Conservation (phyloP, 2,329 filamentous ascomycete species). For the Cladorrhinum sp. region DNA sequence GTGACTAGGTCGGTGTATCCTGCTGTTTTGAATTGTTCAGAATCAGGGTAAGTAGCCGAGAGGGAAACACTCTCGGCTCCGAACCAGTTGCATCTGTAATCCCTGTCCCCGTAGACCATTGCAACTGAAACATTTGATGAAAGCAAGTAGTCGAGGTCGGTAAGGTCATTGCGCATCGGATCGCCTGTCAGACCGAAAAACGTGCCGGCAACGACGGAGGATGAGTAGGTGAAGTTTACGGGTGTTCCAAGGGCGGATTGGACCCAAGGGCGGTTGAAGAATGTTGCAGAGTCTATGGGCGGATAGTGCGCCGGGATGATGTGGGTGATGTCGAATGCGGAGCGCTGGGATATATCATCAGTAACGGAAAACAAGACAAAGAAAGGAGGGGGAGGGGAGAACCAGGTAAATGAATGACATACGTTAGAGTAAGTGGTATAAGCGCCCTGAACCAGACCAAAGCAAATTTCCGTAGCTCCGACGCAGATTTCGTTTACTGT, state of each 20-base stretch:
- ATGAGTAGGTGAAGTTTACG: slow-evolving; percentile 5
- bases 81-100: slow-evolving; percentile 66
- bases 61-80: slow-evolving; percentile 74
- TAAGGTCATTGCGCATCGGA: slow-evolving; percentile 60
- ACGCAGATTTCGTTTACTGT: slow-evolving; percentile 48
- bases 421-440: slow-evolving; percentile 2
- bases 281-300: slow-evolving; percentile 57
- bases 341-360: slow-evolving; percentile 42
- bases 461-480: slow-evolving; percentile 54
- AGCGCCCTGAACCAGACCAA: slow-evolving; percentile 50
- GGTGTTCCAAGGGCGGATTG: slow-evolving; percentile 57
- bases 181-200: slow-evolving; percentile 49
- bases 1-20: slow-evolving; percentile 72
- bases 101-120: slow-evolving; percentile 65
- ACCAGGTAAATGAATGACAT: neutral
- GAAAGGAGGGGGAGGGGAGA: neutral
- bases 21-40: slow-evolving; percentile 54
- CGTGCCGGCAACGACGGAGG: neutral
- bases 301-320: slow-evolving; percentile 59
- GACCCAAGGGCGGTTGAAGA: slow-evolving; percentile 58
- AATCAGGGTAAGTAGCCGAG: slow-evolving; percentile 53
- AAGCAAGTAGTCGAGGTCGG: slow-evolving; percentile 58
- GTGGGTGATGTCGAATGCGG: slow-evolving; percentile 61
- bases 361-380: slow-evolving; percentile 31
- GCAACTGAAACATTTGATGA: slow-evolving; percentile 64